Evolutionary conservation across 371 early-diverging fungal genomes (phyloP).

Genomic region (Syncephalastrum contaminatum): DNA sequence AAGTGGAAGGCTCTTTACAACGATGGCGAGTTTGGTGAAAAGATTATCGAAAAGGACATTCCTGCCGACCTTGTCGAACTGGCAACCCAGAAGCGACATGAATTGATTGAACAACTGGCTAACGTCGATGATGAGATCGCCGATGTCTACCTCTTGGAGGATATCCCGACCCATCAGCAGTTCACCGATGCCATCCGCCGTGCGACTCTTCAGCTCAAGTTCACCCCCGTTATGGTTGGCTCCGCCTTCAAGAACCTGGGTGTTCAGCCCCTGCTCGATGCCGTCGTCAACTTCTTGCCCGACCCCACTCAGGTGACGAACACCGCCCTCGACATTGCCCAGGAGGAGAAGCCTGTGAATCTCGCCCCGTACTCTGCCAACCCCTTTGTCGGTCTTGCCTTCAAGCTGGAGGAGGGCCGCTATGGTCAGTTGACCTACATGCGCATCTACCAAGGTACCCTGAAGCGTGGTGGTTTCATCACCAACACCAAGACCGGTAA

Average conservation of each 20-base stretch:
- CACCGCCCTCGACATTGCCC: constrained; percentile 70
- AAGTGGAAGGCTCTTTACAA: constrained; percentile 86
- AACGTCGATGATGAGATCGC: constrained; percentile 88
- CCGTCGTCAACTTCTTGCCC: constrained; percentile 74
- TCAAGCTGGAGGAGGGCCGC: constrained; percentile 93
- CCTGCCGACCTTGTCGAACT: constrained; percentile 78
- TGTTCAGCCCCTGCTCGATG: constrained; percentile 80
- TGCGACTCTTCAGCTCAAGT: constrained; percentile 74
- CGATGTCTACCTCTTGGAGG: constrained; percentile 80
- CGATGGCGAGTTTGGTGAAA: constrained; percentile 83
- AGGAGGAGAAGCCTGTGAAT: constrained; percentile 66
- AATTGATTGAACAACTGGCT: constrained; percentile 81
- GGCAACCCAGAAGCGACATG: constrained; percentile 72
- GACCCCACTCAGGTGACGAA: constrained; percentile 76
- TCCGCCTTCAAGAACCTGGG: constrained; percentile 88
- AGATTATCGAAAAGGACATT: constrained; percentile 66
- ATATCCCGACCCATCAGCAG: constrained; percentile 69
- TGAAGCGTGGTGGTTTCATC: constrained; percentile 86
- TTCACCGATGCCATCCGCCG: constrained; percentile 76
- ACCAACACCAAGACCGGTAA: constrained; percentile 91
- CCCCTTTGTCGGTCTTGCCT: constrained; percentile 90
- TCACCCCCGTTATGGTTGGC: constrained; percentile 87
- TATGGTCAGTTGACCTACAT: constrained; percentile 97
- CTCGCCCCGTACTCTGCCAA: constrained; percentile 58
- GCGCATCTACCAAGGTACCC: constrained; percentile 93